These are phyloP conservation scores for Piper betle DNA, from an alignment of 164 flowering plant genomes.

Conservation along the genomic window DNA sequence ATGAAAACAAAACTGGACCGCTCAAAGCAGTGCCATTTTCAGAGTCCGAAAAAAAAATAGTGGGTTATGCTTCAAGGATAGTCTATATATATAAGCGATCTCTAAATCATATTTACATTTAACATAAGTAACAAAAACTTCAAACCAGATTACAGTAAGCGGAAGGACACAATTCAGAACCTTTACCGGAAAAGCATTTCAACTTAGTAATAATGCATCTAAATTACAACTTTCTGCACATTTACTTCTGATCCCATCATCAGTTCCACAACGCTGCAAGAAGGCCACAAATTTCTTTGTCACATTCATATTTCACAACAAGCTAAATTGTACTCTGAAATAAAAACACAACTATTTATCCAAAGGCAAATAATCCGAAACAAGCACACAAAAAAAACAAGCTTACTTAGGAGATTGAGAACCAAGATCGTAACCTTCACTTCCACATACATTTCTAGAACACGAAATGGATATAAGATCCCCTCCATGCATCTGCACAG, in stretches of 20 bases:
- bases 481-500: not conserved
- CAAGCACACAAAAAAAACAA: not conserved
- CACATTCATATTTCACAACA: not conserved
- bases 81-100: no score
- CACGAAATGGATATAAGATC: not conserved
- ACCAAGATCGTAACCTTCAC: not conserved
- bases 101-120: no score
- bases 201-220: not conserved
- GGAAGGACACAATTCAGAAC: no score
- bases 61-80: no score
- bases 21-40: not conserved
- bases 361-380: not conserved
- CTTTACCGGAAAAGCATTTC: not conserved
- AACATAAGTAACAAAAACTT: not conserved
- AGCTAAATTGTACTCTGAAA: not conserved
- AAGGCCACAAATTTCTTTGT: not conserved
- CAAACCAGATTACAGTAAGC: not conserved
- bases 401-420: conserved; percentile 3
- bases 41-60: no score
- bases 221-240: not conserved
- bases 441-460: not conserved
- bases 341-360: not conserved
- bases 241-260: not conserved
- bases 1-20: no score
- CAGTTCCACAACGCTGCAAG: conserved; percentile 4